Percentiles rank a stretch among this genome's conserved stretches.
phyloP scores from a whole-genome alignment of 441 rosid genomes.

The Euphorbia schlechtendalii region DNA sequence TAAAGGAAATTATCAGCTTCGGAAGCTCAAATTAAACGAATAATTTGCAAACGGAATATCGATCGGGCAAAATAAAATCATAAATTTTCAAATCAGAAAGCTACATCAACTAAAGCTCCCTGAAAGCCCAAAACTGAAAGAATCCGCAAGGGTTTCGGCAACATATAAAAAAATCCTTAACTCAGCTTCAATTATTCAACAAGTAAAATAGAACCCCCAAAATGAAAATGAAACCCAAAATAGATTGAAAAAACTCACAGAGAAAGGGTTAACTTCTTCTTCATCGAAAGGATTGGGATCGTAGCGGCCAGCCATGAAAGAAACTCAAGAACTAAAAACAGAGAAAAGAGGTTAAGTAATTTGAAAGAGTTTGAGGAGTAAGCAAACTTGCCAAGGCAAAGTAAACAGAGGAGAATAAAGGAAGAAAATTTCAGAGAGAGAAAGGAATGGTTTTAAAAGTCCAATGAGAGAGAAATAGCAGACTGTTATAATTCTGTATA shows the following conservation, averaged over 20 bases:
- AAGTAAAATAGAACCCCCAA: not conserved
- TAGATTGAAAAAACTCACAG: conserved; percentile 41
- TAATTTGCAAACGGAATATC: not conserved
- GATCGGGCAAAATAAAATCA: conserved; percentile 2
- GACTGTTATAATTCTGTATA: conserved; percentile 2
- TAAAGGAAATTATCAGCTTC: not conserved
- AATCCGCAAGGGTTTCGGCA: not conserved
- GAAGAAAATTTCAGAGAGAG: conserved; percentile 1
- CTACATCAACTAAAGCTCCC: conserved; percentile 13
- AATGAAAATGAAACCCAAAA: not conserved
- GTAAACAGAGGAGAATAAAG: not conserved
- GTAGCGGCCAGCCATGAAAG: conserved; percentile 66
- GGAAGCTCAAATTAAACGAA: not conserved
- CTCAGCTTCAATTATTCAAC: not conserved
- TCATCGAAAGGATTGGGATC: conserved; percentile 77
- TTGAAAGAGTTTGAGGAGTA: not conserved
- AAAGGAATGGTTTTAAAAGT: not conserved
- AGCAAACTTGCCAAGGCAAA: conserved; percentile 9
- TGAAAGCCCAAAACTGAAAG: conserved; percentile 7
- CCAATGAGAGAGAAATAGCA: conserved; percentile 8
- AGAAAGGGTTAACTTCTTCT: conserved; percentile 78
- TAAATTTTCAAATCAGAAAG: not conserved
- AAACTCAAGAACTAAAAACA: not conserved
- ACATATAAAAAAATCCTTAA: conserved; percentile 6
- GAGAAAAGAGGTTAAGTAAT: conserved; percentile 4